phyloP scores from a whole-genome alignment of 805 yeast species.

The Limtongia smithiae region DNA sequence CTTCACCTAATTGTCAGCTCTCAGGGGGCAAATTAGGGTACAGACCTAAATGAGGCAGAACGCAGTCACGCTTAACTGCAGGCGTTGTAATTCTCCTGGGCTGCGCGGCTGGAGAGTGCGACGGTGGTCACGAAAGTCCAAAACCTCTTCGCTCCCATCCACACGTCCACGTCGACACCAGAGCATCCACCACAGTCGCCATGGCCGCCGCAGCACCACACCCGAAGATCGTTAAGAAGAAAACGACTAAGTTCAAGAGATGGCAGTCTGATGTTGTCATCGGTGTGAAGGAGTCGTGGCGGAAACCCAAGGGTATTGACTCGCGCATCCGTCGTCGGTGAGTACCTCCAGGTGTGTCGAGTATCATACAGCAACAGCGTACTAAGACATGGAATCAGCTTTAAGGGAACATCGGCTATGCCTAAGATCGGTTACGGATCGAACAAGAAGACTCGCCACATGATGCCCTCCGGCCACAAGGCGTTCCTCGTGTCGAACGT shows the following conservation, averaged over 20 bases:
- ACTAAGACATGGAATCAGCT: slow-evolving; percentile 38
- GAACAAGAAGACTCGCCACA: slow-evolving; percentile 95
- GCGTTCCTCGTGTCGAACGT: slow-evolving; percentile 88
- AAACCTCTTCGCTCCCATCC: too few relatives aligned
- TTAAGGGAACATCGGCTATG: slow-evolving; percentile 98
- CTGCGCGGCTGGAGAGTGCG: too few relatives aligned
- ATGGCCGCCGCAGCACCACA: slow-evolving; percentile 98
- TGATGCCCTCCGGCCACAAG: slow-evolving; percentile 98
- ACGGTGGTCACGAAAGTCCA: neutral
- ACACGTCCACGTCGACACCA: neutral
- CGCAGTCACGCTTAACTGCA: too few relatives aligned
- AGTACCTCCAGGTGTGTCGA: too few relatives aligned
- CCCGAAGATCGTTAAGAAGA: slow-evolving; percentile 99
- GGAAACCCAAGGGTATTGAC: slow-evolving; percentile 99
- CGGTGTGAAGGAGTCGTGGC: slow-evolving; percentile 99
- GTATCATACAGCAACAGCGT: neutral
- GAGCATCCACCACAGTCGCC: neutral
- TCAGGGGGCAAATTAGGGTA: too few relatives aligned
- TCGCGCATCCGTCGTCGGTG: slow-evolving; percentile 92
- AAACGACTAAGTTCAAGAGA: slow-evolving; percentile 98
- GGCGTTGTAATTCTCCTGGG: too few relatives aligned
- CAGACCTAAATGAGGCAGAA: too few relatives aligned
- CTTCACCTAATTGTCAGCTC: too few relatives aligned
- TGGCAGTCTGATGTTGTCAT: slow-evolving; percentile 99
- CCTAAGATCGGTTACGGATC: slow-evolving; percentile 99